Base-by-base conservation (phyloP, 768 basidiomycete genomes). In the Trichaptum fuscoviolaceum region DNA sequence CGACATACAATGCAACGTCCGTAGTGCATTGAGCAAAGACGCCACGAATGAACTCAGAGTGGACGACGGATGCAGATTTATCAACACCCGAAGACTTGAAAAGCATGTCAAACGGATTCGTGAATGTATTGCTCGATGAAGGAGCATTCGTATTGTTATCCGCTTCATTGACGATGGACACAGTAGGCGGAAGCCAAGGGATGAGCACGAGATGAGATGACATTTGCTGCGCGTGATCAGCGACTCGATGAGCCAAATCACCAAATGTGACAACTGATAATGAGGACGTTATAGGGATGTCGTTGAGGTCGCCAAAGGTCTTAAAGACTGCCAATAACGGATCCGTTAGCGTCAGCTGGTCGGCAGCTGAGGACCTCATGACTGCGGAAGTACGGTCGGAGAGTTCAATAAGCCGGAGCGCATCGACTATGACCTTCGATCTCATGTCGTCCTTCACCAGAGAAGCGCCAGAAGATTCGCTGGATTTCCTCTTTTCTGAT, bases 1-100 rank as follows among this genome's bases (percentile, higher is more conserved):
- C 94, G 61, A 98, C 84, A 72, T 90, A 94, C 10, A 99, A 76
- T 0, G 88, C 94, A 24, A 96, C 91, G 71, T 98, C 93, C 23
- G 81, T 86, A 68, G 75, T 77, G 7, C 89, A 83, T 65, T 88
- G 85, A 1, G 85, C 78, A 70, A 97, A 96, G 17, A 97, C 87
- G 10, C 84, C 81, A 0, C 95, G 87, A 8, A 96, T 86, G 69
- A 97, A 96, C 42, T 90, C 88, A 0, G 95, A 89, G 71, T 97
- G 93, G 7, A 85, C 77, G 2, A 81, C 75, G 0, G 86, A 83
- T 0, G 84, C 74, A 0, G 85, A 79, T 59, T 75, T 79, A 64
- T 83, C 81, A 1, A 74, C 66, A 15, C 69, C 70, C 9, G 72
- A 66, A 18, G 71, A 63, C 63, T 76, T 78, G 77, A 92, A 92